Evolutionary conservation across 2,329 filamentous ascomycete genomes (phyloP).

Genomic region (Alternaria tenuissima): DNA sequence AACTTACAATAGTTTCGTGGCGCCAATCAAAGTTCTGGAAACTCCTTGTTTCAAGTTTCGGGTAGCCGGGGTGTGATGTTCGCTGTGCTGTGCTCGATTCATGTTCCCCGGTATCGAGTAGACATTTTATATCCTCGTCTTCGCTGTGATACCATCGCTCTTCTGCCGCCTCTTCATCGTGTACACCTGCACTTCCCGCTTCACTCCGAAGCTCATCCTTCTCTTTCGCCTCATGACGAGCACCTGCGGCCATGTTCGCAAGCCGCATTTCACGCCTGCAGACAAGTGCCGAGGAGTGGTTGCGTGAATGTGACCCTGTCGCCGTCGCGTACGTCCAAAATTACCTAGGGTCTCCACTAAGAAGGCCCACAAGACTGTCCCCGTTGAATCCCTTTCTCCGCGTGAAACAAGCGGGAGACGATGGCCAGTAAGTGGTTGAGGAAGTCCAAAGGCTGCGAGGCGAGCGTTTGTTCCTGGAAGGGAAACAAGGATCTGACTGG

Average conservation of each 20-base stretch:
- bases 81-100: conserved; percentile 36
- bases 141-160: conserved; percentile 31
- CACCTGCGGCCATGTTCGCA: conserved; percentile 33
- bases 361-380: conserved; percentile 36
- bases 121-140: conserved; percentile 40
- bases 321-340: conserved; percentile 32
- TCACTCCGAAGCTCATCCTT: conserved; percentile 36
- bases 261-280: conserved; percentile 33
- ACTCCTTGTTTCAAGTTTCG: conserved; percentile 49
- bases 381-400: conserved; percentile 29
- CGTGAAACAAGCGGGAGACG: conserved; percentile 44
- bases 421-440: conserved; percentile 39
- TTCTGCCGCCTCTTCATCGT: conserved; percentile 32
- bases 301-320: conserved; percentile 42
- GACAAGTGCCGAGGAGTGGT: conserved; percentile 26
- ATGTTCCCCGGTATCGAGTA: conserved; percentile 33
- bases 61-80: conserved; percentile 38
- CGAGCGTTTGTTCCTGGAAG: conserved; percentile 39
- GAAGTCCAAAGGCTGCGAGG: conserved; percentile 34
- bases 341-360: conserved; percentile 30
- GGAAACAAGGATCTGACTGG: conserved; percentile 28
- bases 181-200: conserved; percentile 24
- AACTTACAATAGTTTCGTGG: conserved; percentile 41
- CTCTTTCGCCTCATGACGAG: conserved; percentile 36
- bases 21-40: conserved; percentile 43